A percentile compares a stretch with the other conserved stretches of the same genome.
phyloP scores from a whole-genome alignment of 106 monocot genomes.

The Allium sativum region DNA sequence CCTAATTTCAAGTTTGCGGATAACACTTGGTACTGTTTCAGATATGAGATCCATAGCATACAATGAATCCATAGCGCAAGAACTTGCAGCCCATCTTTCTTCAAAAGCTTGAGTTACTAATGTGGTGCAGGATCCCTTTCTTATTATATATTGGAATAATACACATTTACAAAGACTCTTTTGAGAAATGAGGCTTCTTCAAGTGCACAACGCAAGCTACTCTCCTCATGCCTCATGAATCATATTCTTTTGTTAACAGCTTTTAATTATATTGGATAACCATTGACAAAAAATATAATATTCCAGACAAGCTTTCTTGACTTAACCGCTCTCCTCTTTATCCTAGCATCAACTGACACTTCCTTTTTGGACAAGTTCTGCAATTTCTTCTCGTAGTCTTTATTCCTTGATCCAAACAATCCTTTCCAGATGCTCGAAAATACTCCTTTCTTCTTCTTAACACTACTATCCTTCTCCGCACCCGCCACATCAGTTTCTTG shows the following conservation, averaged over 20 bases:
- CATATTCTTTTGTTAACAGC: too few species aligned
- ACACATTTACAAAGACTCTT: constrained; percentile 60
- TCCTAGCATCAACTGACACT: constrained; percentile 45
- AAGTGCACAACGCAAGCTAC: constrained; percentile 89
- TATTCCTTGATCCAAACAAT: constrained; percentile 40
- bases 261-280: too few species aligned
- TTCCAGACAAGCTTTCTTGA: constrained; percentile 47
- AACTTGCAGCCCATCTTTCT: constrained; percentile 84
- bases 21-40: constrained; percentile 49
- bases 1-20: constrained; percentile 63
- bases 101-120: constrained; percentile 31
- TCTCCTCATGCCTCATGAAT: constrained; percentile 98
- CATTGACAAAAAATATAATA: constrained; percentile 44
- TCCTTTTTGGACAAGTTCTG: constrained; percentile 88
- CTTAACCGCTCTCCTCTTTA: constrained; percentile 49
- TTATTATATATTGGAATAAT: constrained; percentile 82
- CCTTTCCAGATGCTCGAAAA: constrained; percentile 51
- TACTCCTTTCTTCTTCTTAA: constrained; percentile 29
- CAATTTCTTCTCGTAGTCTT: constrained; percentile 67
- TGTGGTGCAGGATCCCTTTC: constrained; percentile 63
- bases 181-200: constrained; percentile 79
- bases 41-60: constrained; percentile 85
- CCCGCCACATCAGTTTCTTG: neutral
- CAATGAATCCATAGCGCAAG: constrained; percentile 89
- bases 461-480: constrained; percentile 3